phyloP scores from a whole-genome alignment of 805 yeast genomes.

The Ogataea pignaliae region DNA sequence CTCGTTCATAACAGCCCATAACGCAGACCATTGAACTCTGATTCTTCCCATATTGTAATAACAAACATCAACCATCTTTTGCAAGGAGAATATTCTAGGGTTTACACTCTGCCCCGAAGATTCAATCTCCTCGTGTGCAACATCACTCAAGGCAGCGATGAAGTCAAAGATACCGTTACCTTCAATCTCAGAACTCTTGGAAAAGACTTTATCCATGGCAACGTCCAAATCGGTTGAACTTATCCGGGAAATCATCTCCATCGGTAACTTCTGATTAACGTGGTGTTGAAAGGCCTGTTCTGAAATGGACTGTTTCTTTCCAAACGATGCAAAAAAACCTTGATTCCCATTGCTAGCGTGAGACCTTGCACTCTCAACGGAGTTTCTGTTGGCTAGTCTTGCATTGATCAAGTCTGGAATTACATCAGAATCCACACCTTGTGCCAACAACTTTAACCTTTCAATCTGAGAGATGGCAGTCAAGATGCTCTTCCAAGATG shows the following conservation, averaged over 20 bases:
- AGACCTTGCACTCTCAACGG: conserved; percentile 50
- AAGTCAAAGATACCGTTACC: conserved; percentile 86
- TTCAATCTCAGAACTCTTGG: conserved; percentile 71
- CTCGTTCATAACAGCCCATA: conserved; percentile 92
- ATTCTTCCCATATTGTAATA: conserved; percentile 97
- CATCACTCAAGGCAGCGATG: conserved; percentile 80
- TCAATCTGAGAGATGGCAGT: conserved; percentile 87
- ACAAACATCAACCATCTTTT: conserved; percentile 94
- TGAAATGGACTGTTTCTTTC: conserved; percentile 46
- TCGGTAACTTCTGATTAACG: conserved; percentile 63
- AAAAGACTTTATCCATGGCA: conserved; percentile 80
- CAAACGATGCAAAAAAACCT: conserved; percentile 53
- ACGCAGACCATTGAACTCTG: conserved; percentile 91
- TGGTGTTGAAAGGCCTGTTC: conserved; percentile 69
- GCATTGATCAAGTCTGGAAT: conserved; percentile 86
- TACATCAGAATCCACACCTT: conserved; percentile 77
- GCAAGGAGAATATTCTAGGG: conserved; percentile 90
- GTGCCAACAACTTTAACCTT: conserved; percentile 79
- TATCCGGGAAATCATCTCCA: conserved; percentile 52
- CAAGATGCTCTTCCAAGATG: conserved; percentile 82
- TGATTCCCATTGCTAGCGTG: conserved; percentile 27
- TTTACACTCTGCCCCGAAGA: conserved; percentile 75
- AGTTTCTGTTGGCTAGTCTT: conserved; percentile 52
- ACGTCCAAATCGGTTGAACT: conserved; percentile 68
- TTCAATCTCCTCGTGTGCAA: conserved; percentile 86